Evolutionary conservation across 768 basidiomycete genomes (phyloP), one percentile per base, ranked within the genome.

Genomic region (Lactifluus pinguis): DNA sequence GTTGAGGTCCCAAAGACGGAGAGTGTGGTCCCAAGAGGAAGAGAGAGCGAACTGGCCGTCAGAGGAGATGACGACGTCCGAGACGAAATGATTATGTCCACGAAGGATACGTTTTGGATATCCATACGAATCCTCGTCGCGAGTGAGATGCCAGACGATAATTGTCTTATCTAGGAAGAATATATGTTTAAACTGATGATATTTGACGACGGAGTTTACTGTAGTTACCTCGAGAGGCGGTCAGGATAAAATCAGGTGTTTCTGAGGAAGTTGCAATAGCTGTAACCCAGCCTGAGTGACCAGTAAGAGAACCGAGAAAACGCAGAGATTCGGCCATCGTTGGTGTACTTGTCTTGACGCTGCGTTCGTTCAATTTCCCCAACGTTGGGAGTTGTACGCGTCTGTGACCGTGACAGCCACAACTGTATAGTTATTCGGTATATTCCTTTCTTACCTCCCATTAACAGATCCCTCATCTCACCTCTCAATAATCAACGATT

Each of bases 31-130:
- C 97, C 97, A 98, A 47, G 95, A 98, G 42, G 97, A 90, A 65
- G 97, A 98, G 63, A 99, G 88, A 49, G 97, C 95, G 75, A 98
- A 98, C 79, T 98, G 95, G 71, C 97, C 97, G 74, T 99, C 97
- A 62, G 95, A 97, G 62, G 95, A 98, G 75, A 98, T 95, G 70
- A 97, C 95, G 69, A 98, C 91, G 72, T 98, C 95, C 44, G 94
- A 98, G 61, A 98, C 95, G 73, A 98, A 98, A 81, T 97, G 95
- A 79, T 98, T 98, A 82, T 99, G 97, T 64, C 97, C 95, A 73
- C 92, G 89, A 62, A 99, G 87, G 71, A 98, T 91, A 72, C 89
- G 87, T 80, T 98, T 98, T 63, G 97, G 95, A 80, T 86, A 95
- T 59, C 97, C 97, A 74, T 95, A 97, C 52, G 84, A 77, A 66